phyloP scores from a whole-genome alignment of 495 filamentous ascomycete genomes.

The Penicillium ucsense region DNA sequence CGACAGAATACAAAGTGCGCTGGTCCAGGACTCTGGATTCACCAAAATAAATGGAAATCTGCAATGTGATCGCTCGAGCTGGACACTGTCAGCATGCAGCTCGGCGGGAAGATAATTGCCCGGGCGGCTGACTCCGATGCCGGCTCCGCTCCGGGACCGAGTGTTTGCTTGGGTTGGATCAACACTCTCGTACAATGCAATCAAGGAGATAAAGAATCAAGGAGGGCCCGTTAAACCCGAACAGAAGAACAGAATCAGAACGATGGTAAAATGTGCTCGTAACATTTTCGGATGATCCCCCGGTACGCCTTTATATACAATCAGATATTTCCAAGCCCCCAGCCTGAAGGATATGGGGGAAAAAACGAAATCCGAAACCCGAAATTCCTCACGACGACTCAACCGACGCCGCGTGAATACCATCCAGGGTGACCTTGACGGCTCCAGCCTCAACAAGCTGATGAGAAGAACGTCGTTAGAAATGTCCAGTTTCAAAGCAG shows the following conservation, averaged over 20 bases:
- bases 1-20: neutral
- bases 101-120: slow-evolving; percentile 20
- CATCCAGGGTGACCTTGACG: slow-evolving; percentile 72
- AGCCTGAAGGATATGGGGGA: neutral
- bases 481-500: no score
- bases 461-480: no score
- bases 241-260: neutral
- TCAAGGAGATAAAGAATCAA: neutral
- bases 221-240: neutral
- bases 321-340: neutral
- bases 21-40: no score
- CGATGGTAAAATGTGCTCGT: slow-evolving; percentile 1
- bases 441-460: slow-evolving; percentile 91
- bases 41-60: slow-evolving; percentile 11
- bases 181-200: slow-evolving; percentile 5
- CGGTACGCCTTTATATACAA: slow-evolving; percentile 14
- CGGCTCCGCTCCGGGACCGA: slow-evolving; percentile 13
- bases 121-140: slow-evolving; percentile 27
- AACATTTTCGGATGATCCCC: slow-evolving; percentile 4
- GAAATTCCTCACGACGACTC: slow-evolving; percentile 1
- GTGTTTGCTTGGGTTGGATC: slow-evolving; percentile 9
- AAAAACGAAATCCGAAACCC: neutral
- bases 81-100: slow-evolving; percentile 1
- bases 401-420: slow-evolving; percentile 44
- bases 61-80: neutral